Conservation (phyloP, 257 asterid genomes). For the Jacaranda copaia region DNA sequence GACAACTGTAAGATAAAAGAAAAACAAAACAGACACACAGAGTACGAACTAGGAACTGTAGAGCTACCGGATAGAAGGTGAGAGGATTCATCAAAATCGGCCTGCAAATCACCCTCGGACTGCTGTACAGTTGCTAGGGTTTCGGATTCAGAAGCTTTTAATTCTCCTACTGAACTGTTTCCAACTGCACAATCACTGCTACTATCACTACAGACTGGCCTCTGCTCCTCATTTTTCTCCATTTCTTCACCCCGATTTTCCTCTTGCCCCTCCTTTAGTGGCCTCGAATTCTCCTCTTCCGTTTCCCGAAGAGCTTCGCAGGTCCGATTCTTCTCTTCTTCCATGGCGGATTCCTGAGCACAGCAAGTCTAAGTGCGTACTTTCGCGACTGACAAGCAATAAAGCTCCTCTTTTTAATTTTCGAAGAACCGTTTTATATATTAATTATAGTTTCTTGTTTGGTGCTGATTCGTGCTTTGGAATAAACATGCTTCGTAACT, state of each 20-base stretch:
- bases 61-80: conserved; percentile 51
- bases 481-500: not conserved
- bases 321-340: conserved; percentile 45
- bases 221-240: conserved; percentile 40
- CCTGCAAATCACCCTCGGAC: conserved; percentile 34
- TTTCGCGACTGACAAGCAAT: conserved; percentile 42
- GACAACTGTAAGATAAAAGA: not conserved
- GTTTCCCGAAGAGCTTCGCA: conserved; percentile 28
- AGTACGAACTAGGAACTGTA: not conserved
- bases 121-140: conserved; percentile 44
- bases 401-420: conserved; percentile 22
- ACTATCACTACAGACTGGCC: conserved; percentile 37
- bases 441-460: conserved; percentile 23
- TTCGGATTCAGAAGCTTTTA: conserved; percentile 39
- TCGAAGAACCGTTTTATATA: conserved; percentile 35
- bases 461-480: not conserved
- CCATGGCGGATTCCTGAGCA: conserved; percentile 53
- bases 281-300: conserved; percentile 31
- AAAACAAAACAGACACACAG: not conserved
- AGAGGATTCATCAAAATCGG: conserved; percentile 50
- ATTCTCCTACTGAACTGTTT: conserved; percentile 38
- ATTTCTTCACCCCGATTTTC: conserved; percentile 35
- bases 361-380: conserved; percentile 48
- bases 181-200: conserved; percentile 39
- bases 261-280: conserved; percentile 23